Conservation (phyloP, 2,329 filamentous ascomycete genomes). For the Penicillium sp. region DNA sequence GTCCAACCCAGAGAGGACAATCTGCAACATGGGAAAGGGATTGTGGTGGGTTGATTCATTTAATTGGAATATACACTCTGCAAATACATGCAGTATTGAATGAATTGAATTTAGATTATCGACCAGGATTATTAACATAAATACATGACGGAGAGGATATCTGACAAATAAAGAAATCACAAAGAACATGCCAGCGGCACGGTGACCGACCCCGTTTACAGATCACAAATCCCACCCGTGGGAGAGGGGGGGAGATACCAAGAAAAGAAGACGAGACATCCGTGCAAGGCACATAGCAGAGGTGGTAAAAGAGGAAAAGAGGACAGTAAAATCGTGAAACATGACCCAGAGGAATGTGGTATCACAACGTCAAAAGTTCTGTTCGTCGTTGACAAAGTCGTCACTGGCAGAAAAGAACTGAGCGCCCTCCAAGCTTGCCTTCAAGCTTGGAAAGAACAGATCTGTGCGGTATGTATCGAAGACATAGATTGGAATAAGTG, state of each 20-base stretch:
- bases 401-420: slow-evolving; percentile 17
- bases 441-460: slow-evolving; percentile 2
- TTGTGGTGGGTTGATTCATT: too few relatives aligned
- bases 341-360: slow-evolving; percentile 28
- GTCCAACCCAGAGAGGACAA: too few relatives aligned
- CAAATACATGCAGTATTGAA: too few relatives aligned
- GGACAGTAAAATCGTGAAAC: slow-evolving; percentile 30
- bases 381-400: slow-evolving; percentile 14
- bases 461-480: slow-evolving; percentile 17
- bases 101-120: slow-evolving; percentile 21
- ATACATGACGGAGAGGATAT: slow-evolving; percentile 41
- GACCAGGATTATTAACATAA: slow-evolving; percentile 30
- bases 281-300: slow-evolving; percentile 2
- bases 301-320: neutral
- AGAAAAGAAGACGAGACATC: slow-evolving; percentile 10
- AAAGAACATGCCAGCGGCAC: slow-evolving; percentile 20
- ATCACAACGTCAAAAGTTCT: slow-evolving; percentile 28
- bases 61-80: too few relatives aligned
- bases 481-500: slow-evolving; percentile 3
- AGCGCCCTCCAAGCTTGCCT: slow-evolving; percentile 10
- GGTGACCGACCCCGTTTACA: slow-evolving; percentile 9
- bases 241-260: slow-evolving; percentile 4
- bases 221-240: slow-evolving; percentile 6
- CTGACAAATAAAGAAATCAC: slow-evolving; percentile 31
- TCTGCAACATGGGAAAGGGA: too few relatives aligned